Conservation (phyloP, 2,329 filamentous ascomycete genomes). For the Talaromyces sp. region DNA sequence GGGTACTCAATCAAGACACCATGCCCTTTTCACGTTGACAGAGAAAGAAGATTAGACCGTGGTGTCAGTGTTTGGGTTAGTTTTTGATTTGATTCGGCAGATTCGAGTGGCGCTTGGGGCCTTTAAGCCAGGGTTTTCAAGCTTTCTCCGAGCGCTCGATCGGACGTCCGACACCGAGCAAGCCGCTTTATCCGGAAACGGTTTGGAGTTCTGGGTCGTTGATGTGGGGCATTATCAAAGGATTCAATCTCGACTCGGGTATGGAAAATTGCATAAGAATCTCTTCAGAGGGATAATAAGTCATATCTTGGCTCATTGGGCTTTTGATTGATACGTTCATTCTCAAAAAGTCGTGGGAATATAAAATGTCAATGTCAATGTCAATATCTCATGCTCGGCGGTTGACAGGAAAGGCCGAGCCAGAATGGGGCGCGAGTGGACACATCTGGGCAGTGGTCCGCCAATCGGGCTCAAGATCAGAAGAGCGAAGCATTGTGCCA, state of each 20-base stretch:
- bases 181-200: slow-evolving; percentile 33
- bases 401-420: background rate
- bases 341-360: too few species aligned
- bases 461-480: slow-evolving; percentile 1
- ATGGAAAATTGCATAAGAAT: background rate
- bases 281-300: background rate
- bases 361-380: too few species aligned
- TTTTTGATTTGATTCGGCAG: background rate
- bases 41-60: background rate
- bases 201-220: slow-evolving; percentile 5
- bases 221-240: slow-evolving; percentile 6
- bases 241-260: slow-evolving; percentile 6
- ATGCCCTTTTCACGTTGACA: background rate
- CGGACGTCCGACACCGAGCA: slow-evolving; percentile 21
- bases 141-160: background rate
- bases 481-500: slow-evolving; percentile 8
- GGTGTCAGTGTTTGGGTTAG: background rate
- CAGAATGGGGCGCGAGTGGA: slow-evolving; percentile 3
- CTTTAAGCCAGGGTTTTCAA: slow-evolving; percentile 5
- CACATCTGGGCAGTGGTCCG: background rate
- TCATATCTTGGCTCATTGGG: too few species aligned
- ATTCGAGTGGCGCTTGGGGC: slow-evolving; percentile 1
- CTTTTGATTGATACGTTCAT: background rate
- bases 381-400: background rate
- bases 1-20: background rate